Conservation (phyloP, 306 rosid genomes). For the Quercus ilex region DNA sequence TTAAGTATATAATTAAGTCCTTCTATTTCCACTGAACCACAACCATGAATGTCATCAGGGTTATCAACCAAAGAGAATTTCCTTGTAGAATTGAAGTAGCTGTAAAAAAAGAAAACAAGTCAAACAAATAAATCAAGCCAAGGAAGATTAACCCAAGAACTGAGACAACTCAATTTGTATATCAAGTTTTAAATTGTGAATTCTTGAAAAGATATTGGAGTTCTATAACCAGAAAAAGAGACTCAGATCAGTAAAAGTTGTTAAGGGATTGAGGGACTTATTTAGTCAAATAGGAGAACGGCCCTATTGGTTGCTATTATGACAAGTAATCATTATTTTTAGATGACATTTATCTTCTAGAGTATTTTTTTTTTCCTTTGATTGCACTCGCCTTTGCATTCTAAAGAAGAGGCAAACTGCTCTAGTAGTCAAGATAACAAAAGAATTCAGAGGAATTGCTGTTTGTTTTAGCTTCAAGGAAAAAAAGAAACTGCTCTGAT, state of each 20-base stretch:
- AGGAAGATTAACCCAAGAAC: neutral
- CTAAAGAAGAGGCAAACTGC: no score
- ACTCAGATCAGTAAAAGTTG: neutral
- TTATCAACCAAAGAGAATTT: constrained; percentile 28
- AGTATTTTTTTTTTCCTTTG: neutral
- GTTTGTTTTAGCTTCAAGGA: neutral
- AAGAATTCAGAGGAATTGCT: neutral
- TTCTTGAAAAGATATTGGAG: neutral
- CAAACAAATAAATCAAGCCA: neutral
- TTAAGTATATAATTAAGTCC: neutral
- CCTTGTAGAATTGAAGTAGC: constrained; percentile 40
- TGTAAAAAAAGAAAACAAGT: constrained; percentile 19
- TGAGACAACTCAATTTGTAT: neutral
- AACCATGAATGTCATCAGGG: constrained; percentile 26
- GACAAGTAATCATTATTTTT: neutral
- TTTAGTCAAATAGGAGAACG: neutral
- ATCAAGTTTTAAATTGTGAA: neutral
- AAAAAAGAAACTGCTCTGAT: neutral
- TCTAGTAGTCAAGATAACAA: neutral
- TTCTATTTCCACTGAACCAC: constrained; percentile 23
- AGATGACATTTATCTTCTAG: no score
- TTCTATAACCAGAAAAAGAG: neutral
- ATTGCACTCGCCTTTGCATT: neutral
- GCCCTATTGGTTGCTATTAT: neutral
- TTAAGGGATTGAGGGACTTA: neutral